Evolutionary conservation across 768 basidiomycete genomes (phyloP), one percentile per base, ranked within the genome.

Genomic region (Terana coerulea): DNA sequence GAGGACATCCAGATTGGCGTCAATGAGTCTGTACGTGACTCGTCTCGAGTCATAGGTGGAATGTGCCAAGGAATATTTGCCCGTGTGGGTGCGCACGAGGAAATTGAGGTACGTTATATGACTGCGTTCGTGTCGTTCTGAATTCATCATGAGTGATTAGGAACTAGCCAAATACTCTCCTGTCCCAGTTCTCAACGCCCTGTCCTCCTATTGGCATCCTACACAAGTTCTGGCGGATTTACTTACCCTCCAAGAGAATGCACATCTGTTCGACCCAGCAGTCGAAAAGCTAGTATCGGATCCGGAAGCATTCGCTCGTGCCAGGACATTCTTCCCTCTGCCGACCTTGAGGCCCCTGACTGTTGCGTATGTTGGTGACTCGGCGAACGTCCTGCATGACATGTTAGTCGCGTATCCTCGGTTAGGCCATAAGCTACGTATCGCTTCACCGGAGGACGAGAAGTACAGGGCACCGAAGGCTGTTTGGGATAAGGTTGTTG

Each of bases 1-100:
- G 86, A 88, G 2, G 97, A 98, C 64, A 95, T 98, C 48, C 97
- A 99, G 60, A 75, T 99, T 19, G 95, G 95, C 41, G 94, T 98
- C 36, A 99, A 97, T 68, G 97, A 99, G 77, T 81, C 75, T 25
- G 66, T 82, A 3, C 74, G 88, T 34, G 97, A 99, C 71, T 83
- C 89, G 0, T 87, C 91, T 11, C 78, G 85, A 22, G 91, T 99
- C 9, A 82, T 98, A 54, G 88, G 91, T 2, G 89, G 91, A 3
- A 97, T 98, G 95, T 90, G 87, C 51, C 86, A 98, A 68, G 97
- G 95, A 12, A 91, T 98, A 49, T 95, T 98, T 72, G 95, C 97
- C 22, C 86, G 97, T 40, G 95, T 99, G 3, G 93, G 92, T 3
- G 87, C 80, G 25, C 97, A 99, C 68, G 75, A 77, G 1, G 97